phyloP scores from a whole-genome alignment of 192 early-diverging fungal genomes.

The Chytriomyces confervae region DNA sequence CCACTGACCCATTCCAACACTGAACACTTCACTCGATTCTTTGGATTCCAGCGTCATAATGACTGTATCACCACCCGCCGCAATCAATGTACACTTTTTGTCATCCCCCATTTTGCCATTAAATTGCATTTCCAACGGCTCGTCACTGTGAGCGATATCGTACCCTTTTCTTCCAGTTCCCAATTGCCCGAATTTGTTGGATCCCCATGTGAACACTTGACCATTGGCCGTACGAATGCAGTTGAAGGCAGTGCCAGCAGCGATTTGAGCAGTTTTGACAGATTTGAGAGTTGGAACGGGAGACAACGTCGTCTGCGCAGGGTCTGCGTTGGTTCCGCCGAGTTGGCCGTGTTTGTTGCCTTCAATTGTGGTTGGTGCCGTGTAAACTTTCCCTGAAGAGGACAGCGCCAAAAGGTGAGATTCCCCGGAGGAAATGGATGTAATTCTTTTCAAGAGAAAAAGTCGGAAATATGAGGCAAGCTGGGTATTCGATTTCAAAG shows the following conservation, averaged over 20 bases:
- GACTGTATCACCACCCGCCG: conserved; percentile 48
- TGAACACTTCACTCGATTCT: conserved; percentile 35
- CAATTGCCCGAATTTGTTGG: conserved; percentile 44
- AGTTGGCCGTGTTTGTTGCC: conserved; percentile 39
- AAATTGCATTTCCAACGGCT: conserved; percentile 22
- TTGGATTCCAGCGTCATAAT: conserved; percentile 38
- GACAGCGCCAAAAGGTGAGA: conserved; percentile 46
- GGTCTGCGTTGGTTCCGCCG: neutral
- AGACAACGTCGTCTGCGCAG: neutral
- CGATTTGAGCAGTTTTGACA: conserved; percentile 35
- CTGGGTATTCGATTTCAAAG: too few species aligned
- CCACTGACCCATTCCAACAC: conserved; percentile 48
- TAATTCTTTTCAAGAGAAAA: conserved; percentile 16
- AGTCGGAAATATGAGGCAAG: neutral
- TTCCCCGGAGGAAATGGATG: conserved; percentile 37
- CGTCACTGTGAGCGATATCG: conserved; percentile 16
- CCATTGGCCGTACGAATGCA: conserved; percentile 41
- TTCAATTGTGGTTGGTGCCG: neutral
- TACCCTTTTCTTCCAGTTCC: conserved; percentile 15
- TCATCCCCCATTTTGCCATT: neutral
- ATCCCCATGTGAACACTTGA: conserved; percentile 46
- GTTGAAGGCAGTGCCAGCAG: conserved; percentile 46
- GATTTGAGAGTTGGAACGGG: neutral
- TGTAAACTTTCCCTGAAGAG: conserved; percentile 31
- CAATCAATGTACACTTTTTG: conserved; percentile 42